These are phyloP conservation scores for Acmispon strigosus DNA, from an alignment of 306 rosid genomes.

Conservation along the genomic window DNA sequence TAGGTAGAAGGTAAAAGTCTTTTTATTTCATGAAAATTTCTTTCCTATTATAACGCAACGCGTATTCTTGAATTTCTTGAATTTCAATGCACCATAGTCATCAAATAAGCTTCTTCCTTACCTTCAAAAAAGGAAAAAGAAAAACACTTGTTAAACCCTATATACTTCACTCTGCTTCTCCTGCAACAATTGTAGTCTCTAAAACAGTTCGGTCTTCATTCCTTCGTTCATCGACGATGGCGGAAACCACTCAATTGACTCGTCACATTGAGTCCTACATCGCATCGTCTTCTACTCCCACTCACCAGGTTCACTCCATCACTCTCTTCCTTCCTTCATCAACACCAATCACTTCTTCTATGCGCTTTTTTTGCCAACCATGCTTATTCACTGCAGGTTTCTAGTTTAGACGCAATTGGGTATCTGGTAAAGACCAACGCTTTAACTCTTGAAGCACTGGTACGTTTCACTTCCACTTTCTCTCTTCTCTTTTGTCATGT, in stretches of 20 bases:
- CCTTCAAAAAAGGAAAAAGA: neutral
- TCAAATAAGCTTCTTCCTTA: too few relatives aligned
- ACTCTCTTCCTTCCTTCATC: neutral
- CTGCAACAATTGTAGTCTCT: neutral
- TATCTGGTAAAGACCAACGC: constrained; percentile 45
- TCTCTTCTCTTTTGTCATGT: neutral
- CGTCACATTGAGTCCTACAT: constrained; percentile 68
- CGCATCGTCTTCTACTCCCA: constrained; percentile 51
- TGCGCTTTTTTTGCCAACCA: neutral
- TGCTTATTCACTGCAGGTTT: constrained; percentile 44
- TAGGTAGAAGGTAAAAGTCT: too few relatives aligned
- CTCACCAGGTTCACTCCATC: constrained; percentile 51
- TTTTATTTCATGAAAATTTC: too few relatives aligned
- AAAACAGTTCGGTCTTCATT: neutral
- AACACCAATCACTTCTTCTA: neutral
- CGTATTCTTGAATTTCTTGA: too few relatives aligned
- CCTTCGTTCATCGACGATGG: constrained; percentile 41
- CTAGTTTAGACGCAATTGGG: constrained; percentile 60
- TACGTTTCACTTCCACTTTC: constrained; percentile 15
- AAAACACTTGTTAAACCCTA: constrained; percentile 37
- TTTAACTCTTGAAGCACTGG: constrained; percentile 62
- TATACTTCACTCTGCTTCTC: neutral
- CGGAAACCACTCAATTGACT: constrained; percentile 40
- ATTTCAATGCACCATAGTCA: too few relatives aligned
- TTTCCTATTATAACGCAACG: too few relatives aligned